Conservation (phyloP, 2,329 filamentous ascomycete species). For the Didymella pinodella region DNA sequence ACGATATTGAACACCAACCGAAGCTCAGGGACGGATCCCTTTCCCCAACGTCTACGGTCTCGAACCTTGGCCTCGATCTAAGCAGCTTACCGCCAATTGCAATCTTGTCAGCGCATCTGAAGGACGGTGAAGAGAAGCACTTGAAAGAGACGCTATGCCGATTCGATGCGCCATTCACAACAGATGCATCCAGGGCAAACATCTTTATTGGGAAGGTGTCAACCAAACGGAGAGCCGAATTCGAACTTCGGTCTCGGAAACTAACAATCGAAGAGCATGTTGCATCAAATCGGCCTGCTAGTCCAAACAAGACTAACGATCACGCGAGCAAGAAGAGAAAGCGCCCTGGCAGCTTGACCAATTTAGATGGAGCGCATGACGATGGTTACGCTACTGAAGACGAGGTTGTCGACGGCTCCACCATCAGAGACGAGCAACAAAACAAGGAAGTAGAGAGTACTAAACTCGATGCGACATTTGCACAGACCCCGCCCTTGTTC, state of each 20-base stretch:
- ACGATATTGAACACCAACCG: constrained; percentile 32
- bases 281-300: constrained; percentile 29
- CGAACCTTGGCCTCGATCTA: constrained; percentile 47
- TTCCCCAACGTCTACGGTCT: constrained; percentile 30
- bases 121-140: constrained; percentile 66
- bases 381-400: constrained; percentile 27
- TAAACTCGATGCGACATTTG: background rate
- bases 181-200: constrained; percentile 74
- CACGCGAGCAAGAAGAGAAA: constrained; percentile 32
- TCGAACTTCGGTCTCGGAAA: constrained; percentile 77
- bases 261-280: constrained; percentile 64
- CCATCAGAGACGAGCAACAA: constrained; percentile 25
- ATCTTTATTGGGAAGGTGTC: constrained; percentile 78
- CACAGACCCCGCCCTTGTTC: constrained; percentile 25
- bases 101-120: constrained; percentile 75
- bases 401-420: constrained; percentile 11
- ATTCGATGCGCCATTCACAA: constrained; percentile 68
- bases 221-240: constrained; percentile 72
- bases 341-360: constrained; percentile 10
- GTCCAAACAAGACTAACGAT: constrained; percentile 23
- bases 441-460: constrained; percentile 10
- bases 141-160: constrained; percentile 69
- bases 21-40: constrained; percentile 28
- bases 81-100: constrained; percentile 70
- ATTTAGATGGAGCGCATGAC: constrained; percentile 22